Percentiles rank a stretch among this genome's conserved stretches.
Evolutionary conservation across 441 rosid genomes (phyloP).

Genomic region (Eutrema salsugineum): DNA sequence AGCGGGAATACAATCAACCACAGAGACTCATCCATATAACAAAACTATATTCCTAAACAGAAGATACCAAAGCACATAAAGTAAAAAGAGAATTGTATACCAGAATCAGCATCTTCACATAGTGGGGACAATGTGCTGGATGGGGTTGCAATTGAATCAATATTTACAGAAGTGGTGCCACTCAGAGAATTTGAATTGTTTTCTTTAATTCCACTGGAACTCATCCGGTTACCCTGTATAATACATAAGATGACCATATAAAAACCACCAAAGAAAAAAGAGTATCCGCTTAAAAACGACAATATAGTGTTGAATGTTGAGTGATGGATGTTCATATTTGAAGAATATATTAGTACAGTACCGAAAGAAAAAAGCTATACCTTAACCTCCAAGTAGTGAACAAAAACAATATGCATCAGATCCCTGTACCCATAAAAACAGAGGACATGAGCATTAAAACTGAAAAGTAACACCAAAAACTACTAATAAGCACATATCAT

Average conservation of each 20-base stretch:
- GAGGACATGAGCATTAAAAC: not conserved
- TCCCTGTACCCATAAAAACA: constrained; percentile 47
- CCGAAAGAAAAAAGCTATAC: constrained; percentile 33
- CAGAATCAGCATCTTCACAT: constrained; percentile 86
- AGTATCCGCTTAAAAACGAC: not conserved
- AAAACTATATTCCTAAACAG: not conserved
- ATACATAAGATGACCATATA: not conserved
- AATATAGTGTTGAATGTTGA: not conserved
- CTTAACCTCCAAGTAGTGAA: constrained; percentile 90
- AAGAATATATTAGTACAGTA: not conserved
- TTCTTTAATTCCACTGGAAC: constrained; percentile 41
- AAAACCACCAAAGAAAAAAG: constrained; percentile 5
- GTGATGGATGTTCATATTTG: not conserved
- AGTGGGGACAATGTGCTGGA: constrained; percentile 59
- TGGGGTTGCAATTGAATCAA: constrained; percentile 64
- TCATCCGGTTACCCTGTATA: constrained; percentile 61
- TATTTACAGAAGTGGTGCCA: constrained; percentile 49
- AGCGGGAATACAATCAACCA: not conserved
- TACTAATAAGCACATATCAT: constrained; percentile 7
- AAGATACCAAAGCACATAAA: not conserved
- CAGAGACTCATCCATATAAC: not conserved
- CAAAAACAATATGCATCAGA: constrained; percentile 80
- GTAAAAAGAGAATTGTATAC: constrained; percentile 33
- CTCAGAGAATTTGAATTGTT: constrained; percentile 34
- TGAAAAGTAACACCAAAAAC: not conserved